Evolutionary conservation across 2,329 filamentous ascomycete genomes (phyloP).

Genomic region (Myriangium duriaei): DNA sequence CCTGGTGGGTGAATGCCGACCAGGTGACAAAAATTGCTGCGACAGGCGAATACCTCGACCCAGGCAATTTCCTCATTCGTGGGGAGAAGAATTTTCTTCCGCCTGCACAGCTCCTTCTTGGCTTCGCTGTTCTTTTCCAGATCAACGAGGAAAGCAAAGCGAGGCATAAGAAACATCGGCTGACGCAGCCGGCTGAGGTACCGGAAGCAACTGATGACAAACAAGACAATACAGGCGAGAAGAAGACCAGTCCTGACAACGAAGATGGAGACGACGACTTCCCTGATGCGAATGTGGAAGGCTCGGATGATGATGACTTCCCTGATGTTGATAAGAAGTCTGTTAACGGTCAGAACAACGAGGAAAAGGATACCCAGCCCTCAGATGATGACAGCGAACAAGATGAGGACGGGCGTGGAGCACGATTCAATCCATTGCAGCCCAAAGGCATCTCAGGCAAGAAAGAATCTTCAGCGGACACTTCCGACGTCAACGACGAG

Average conservation of each 20-base stretch:
- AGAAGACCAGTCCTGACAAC: constrained; percentile 26
- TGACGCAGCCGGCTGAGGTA: constrained; percentile 32
- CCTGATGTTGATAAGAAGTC: constrained; percentile 11
- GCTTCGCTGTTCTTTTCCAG: constrained; percentile 76
- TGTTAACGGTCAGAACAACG: constrained; percentile 2
- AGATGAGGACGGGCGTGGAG: constrained; percentile 1
- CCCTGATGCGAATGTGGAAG: constrained; percentile 26
- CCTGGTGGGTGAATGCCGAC: constrained; percentile 87
- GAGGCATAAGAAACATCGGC: constrained; percentile 63
- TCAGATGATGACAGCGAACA: constrained; percentile 11
- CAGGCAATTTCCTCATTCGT: constrained; percentile 66
- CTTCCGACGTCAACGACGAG: constrained; percentile 14
- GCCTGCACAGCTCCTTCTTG: constrained; percentile 74
- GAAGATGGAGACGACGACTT: constrained; percentile 29
- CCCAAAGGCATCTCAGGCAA: constrained; percentile 15
- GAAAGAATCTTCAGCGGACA: constrained; percentile 16
- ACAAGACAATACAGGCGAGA: constrained; percentile 11
- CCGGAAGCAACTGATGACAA: constrained; percentile 11
- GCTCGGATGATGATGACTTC: constrained; percentile 15
- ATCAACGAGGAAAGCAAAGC: constrained; percentile 79
- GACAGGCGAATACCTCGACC: constrained; percentile 65
- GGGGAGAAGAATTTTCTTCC: constrained; percentile 88
- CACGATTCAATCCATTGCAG: constrained; percentile 12
- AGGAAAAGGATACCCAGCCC: constrained; percentile 13
- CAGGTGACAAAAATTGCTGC: constrained; percentile 80